Evolutionary conservation across 2,329 filamentous ascomycete species (phyloP).

Genomic region (Fusarium zealandicum): DNA sequence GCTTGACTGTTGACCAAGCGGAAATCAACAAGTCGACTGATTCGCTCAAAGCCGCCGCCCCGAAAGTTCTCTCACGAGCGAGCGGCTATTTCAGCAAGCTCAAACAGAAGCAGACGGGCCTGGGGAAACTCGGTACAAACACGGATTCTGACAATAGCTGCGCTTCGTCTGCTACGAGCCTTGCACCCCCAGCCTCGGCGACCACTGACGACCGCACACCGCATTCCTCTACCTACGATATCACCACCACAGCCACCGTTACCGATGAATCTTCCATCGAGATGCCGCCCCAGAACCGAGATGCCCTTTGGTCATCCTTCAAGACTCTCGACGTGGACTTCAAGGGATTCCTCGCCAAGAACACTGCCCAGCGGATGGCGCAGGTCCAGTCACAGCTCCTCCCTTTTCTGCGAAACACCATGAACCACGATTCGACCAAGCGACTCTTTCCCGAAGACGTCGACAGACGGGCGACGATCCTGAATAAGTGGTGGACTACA

Average conservation of each 20-base stretch:
- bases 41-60: constrained; percentile 46
- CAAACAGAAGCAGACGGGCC: constrained; percentile 51
- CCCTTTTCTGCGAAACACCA: constrained; percentile 78
- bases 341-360: constrained; percentile 72
- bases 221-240: constrained; percentile 50
- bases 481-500: constrained; percentile 91
- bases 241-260: constrained; percentile 46
- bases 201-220: constrained; percentile 49
- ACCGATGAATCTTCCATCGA: constrained; percentile 57
- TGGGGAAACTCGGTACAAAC: constrained; percentile 50
- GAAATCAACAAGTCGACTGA: constrained; percentile 43
- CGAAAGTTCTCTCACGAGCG: constrained; percentile 53
- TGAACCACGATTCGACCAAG: constrained; percentile 69
- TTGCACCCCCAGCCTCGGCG: constrained; percentile 52
- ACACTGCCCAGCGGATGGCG: constrained; percentile 75
- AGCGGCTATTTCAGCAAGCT: constrained; percentile 60
- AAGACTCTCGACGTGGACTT: constrained; percentile 59
- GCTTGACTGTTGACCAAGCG: constrained; percentile 40
- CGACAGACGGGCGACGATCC: constrained; percentile 77
- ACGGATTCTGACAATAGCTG: constrained; percentile 53
- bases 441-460: constrained; percentile 78
- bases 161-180: constrained; percentile 56
- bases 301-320: constrained; percentile 64
- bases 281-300: constrained; percentile 53
- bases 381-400: constrained; percentile 75